phyloP scores from a whole-genome alignment of 352 stramenopile genomes.

The Pythium aristosporum region DNA sequence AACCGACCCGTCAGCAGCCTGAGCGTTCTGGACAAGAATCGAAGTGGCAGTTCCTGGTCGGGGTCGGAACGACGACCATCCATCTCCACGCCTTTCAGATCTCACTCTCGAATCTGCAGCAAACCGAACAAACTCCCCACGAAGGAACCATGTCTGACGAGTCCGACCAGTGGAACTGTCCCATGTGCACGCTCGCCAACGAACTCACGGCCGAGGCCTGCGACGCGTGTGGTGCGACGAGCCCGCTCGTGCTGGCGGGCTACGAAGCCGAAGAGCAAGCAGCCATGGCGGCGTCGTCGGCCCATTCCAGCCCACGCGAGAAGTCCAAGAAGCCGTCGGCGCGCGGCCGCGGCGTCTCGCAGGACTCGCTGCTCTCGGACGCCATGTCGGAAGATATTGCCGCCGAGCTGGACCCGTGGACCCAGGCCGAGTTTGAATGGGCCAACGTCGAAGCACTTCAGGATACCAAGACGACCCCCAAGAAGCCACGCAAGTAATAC shows the following conservation, averaged over 20 bases:
- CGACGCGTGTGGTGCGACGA: conserved; percentile 65
- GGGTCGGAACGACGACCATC: background rate
- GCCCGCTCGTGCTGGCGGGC: conserved; percentile 60
- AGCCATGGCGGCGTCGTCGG: background rate
- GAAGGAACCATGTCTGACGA: conserved; percentile 26
- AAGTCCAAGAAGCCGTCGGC: background rate
- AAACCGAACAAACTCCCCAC: background rate
- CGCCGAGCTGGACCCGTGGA: conserved; percentile 55
- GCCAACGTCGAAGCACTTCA: conserved; percentile 59
- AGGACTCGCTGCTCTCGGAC: conserved; percentile 39
- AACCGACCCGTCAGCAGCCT: too few species aligned
- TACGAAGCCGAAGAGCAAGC: conserved; percentile 47
- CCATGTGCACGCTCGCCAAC: conserved; percentile 63
- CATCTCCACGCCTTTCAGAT: too few species aligned
- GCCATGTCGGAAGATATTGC: conserved; percentile 32
- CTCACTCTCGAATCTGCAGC: background rate
- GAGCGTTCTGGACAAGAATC: background rate
- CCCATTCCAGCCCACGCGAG: background rate
- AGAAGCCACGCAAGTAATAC: conserved; percentile 30
- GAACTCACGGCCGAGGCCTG: conserved; percentile 51
- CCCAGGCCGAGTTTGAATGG: conserved; percentile 69
- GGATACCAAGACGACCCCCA: conserved; percentile 26
- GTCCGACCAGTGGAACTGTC: conserved; percentile 47
- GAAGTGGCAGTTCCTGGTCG: background rate
- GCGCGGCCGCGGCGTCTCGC: conserved; percentile 33